Evolutionary conservation across 352 stramenopile species (phyloP).

Genomic region (Blastocystis sp.): DNA sequence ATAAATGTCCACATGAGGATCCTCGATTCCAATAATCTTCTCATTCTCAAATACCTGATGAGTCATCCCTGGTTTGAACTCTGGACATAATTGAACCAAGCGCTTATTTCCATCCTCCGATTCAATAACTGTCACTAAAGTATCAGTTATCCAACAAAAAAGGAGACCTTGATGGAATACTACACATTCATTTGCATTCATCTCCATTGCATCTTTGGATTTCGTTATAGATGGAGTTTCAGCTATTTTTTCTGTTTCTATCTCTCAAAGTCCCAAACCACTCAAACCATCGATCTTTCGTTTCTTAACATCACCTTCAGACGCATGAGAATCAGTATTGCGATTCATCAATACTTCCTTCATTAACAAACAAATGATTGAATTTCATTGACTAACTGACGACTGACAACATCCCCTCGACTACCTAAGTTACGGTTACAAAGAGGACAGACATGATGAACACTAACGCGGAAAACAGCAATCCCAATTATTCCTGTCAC

Average conservation of each 20-base stretch:
- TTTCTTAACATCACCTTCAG: background rate
- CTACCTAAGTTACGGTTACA: background rate
- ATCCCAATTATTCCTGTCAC: background rate
- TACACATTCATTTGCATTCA: background rate
- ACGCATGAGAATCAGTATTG: background rate
- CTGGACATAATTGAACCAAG: conserved; percentile 21
- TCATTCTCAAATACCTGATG: conserved; percentile 49
- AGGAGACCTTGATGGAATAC: conserved; percentile 39
- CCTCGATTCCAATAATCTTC: conserved; percentile 12
- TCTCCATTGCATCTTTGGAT: background rate
- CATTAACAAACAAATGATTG: background rate
- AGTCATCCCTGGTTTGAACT: conserved; percentile 44
- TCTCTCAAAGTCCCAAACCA: background rate
- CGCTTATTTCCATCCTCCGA: background rate
- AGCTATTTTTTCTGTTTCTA: background rate
- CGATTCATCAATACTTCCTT: background rate
- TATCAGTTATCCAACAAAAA: background rate
- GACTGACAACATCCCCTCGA: background rate
- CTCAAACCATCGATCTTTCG: background rate
- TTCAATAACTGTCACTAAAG: conserved; percentile 28
- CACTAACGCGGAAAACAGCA: background rate
- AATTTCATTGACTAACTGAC: conserved; percentile 21
- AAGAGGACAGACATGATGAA: conserved; percentile 8
- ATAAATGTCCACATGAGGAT: conserved; percentile 53
- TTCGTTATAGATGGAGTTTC: background rate